These are phyloP conservation scores for Colletotrichum horii DNA, from an alignment of 2,329 filamentous ascomycete genomes.

Conservation along the genomic window DNA sequence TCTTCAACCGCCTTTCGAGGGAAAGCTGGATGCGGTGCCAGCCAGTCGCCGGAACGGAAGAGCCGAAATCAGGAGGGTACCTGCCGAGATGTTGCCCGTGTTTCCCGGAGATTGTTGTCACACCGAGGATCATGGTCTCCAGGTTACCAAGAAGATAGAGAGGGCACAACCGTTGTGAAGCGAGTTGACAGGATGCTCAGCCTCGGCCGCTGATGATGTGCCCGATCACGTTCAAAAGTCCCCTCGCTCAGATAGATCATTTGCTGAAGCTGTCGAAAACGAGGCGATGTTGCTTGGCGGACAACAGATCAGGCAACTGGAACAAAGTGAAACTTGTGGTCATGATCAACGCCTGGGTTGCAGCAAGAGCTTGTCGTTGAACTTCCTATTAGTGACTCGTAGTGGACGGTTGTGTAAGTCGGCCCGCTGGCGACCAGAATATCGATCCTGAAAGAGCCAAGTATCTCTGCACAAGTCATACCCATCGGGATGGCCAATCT, in stretches of 20 bases:
- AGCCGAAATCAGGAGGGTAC: neutral
- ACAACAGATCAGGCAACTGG: neutral
- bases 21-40: neutral
- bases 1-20: neutral
- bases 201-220: neutral
- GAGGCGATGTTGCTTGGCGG: neutral
- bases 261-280: neutral
- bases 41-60: neutral
- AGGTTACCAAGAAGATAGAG: neutral
- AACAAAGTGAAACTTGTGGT: neutral
- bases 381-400: neutral
- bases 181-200: neutral
- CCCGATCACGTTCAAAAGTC: neutral
- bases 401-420: neutral
- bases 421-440: neutral
- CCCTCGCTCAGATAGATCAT: neutral
- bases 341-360: no score
- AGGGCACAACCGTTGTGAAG: neutral
- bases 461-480: neutral
- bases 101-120: conserved; percentile 1
- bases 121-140: neutral
- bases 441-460: neutral
- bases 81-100: neutral
- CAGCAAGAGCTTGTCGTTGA: neutral
- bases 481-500: neutral